Percentiles rank a stretch among this genome's conserved stretches.
Conservation (phyloP, 108 stramenopile species). For the Craspedostauros australis region DNA sequence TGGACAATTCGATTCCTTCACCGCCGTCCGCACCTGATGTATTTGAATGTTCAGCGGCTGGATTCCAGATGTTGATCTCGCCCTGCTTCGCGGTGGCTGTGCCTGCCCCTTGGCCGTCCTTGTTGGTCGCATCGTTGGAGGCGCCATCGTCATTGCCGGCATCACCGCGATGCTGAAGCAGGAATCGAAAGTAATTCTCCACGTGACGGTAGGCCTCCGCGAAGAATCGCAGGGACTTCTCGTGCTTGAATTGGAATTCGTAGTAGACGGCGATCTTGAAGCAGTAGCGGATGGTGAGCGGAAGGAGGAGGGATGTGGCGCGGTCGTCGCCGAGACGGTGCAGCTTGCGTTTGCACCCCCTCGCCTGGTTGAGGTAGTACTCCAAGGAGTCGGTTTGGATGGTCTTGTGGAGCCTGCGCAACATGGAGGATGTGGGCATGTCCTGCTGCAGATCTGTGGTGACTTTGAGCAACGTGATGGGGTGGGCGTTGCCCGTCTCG, state of each 20-base stretch:
- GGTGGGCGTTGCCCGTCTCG: background rate
- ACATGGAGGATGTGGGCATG: constrained; percentile 5
- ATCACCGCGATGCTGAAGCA: constrained; percentile 20
- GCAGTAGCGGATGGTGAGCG: constrained; percentile 50
- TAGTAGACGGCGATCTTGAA: constrained; percentile 62
- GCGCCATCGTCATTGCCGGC: background rate
- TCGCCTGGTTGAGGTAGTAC: constrained; percentile 38
- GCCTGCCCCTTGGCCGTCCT: background rate
- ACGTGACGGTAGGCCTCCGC: constrained; percentile 41
- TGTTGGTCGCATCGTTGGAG: background rate
- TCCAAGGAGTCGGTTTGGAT: constrained; percentile 27
- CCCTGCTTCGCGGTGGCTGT: background rate
- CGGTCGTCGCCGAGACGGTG: constrained; percentile 19
- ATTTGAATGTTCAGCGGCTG: background rate
- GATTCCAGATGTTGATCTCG: background rate
- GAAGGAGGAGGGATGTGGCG: constrained; percentile 20
- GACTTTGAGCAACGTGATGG: constrained; percentile 13
- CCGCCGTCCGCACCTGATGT: constrained; percentile 2
- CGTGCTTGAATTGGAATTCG: constrained; percentile 48
- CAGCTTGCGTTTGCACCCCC: constrained; percentile 38
- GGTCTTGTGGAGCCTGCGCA: constrained; percentile 26
- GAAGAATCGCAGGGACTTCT: constrained; percentile 43
- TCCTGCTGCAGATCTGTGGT: constrained; percentile 9
- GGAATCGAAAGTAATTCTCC: constrained; percentile 35
- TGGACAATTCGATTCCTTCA: constrained; percentile 36